A percentile compares a stretch with the other conserved stretches of the same genome.
These are phyloP conservation scores for Cydonia oblonga DNA, from an alignment of 331 rosid genomes.

Conservation along the genomic window DNA sequence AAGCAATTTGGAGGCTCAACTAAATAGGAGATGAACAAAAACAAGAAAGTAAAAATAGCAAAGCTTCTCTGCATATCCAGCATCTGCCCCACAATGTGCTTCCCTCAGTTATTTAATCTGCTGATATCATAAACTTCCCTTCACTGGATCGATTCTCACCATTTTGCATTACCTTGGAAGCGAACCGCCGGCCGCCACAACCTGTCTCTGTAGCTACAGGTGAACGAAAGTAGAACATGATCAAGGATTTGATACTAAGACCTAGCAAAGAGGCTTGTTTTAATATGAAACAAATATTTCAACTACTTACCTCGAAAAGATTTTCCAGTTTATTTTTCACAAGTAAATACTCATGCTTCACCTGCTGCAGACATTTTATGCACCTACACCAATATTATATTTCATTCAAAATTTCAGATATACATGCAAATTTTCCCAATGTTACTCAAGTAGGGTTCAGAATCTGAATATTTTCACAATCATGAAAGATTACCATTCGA, in stretches of 20 bases:
- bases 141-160: constrained; percentile 1
- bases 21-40: not conserved
- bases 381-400: constrained; percentile 31
- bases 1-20: constrained; percentile 1
- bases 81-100: not conserved
- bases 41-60: not conserved
- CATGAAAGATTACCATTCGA: constrained; percentile 45
- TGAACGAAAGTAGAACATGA: constrained; percentile 4
- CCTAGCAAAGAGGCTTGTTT: not conserved
- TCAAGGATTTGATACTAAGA: not conserved
- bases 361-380: constrained; percentile 41
- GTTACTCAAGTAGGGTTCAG: not conserved
- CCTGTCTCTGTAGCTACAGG: constrained; percentile 50
- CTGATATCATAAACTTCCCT: not conserved
- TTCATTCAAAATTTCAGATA: not conserved
- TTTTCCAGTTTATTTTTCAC: constrained; percentile 60
- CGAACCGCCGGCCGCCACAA: constrained; percentile 33
- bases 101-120: not conserved
- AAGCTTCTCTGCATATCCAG: not conserved
- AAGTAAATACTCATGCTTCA: constrained; percentile 41
- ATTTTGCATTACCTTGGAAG: constrained; percentile 1
- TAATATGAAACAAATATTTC: not conserved
- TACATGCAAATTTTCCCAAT: not conserved
- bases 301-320: constrained; percentile 45
- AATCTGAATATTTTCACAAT: not conserved